A percentile compares a stretch with the other conserved stretches of the same genome.
These are phyloP conservation scores for Flaveria sonorensis DNA, from an alignment of 129 eudicot genomes.

Conservation along the genomic window DNA sequence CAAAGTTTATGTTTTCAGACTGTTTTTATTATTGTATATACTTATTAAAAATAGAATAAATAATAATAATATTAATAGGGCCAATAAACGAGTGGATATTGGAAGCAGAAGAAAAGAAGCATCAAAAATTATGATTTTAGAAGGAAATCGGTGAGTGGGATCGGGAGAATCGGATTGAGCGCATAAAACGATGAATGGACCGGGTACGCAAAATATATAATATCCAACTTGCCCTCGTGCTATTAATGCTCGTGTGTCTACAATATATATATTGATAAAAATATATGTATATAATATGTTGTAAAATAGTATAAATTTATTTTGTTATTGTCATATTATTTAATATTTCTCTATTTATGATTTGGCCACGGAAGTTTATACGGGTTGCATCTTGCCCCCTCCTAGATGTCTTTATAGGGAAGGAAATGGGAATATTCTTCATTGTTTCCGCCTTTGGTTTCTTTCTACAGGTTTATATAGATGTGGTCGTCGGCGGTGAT, in stretches of 20 bases:
- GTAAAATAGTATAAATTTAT: no score
- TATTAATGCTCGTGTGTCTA: conserved; percentile 21
- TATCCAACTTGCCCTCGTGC: conserved; percentile 35
- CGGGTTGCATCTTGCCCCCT: no score
- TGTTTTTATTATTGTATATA: background rate
- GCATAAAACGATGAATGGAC: conserved; percentile 20
- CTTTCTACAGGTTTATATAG: no score
- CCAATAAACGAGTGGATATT: conserved; percentile 7
- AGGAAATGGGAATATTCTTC: no score
- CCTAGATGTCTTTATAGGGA: no score
- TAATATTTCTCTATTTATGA: no score
- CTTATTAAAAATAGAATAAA: background rate
- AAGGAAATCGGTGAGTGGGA: conserved; percentile 19
- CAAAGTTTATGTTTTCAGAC: conserved; percentile 3
- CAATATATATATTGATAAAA: background rate
- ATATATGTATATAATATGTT: no score
- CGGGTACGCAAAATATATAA: conserved; percentile 30
- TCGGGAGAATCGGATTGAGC: conserved; percentile 28
- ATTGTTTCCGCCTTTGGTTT: no score
- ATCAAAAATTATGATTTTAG: conserved; percentile 25
- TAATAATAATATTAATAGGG: background rate
- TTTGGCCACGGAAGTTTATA: no score
- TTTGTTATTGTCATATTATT: no score
- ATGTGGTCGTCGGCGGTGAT: no score
- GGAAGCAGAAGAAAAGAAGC: background rate